Evolutionary conservation across 371 early-diverging fungal genomes (phyloP).

Genomic region (Coemansia sp.): DNA sequence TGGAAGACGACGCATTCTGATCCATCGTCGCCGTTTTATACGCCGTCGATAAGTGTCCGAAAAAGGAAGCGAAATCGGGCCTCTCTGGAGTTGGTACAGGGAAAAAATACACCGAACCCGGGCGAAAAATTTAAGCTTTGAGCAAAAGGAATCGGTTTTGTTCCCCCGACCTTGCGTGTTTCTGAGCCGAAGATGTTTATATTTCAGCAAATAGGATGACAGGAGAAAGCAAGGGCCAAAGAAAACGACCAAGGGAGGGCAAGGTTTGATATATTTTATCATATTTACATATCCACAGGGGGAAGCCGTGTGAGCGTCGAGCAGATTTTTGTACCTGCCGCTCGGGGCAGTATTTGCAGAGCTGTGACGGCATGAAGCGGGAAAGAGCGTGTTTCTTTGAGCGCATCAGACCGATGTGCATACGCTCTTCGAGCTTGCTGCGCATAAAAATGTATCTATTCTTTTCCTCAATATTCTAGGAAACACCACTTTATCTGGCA

Average conservation of each 20-base stretch:
- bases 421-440: too few relatives aligned
- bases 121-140: conserved; percentile 3
- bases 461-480: too few relatives aligned
- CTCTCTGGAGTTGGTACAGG: not conserved
- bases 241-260: not conserved
- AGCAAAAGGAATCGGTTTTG: not conserved
- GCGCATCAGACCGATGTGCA: too few relatives aligned
- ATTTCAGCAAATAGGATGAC: not conserved
- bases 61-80: not conserved
- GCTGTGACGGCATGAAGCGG: too few relatives aligned
- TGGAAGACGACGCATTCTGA: not conserved
- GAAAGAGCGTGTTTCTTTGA: too few relatives aligned
- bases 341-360: too few relatives aligned
- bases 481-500: too few relatives aligned
- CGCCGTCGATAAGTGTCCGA: too few relatives aligned
- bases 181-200: too few relatives aligned
- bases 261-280: conserved; percentile 2
- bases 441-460: too few relatives aligned
- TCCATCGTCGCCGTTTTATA: conserved; percentile 17
- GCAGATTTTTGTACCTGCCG: too few relatives aligned
- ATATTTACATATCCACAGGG: not conserved
- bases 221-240: not conserved
- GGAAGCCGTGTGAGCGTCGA: not conserved
- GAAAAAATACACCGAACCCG: not conserved
- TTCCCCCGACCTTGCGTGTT: too few relatives aligned